phyloP scores from a whole-genome alignment of 2,329 filamentous ascomycete species.

The Sphaerulina populicola region DNA sequence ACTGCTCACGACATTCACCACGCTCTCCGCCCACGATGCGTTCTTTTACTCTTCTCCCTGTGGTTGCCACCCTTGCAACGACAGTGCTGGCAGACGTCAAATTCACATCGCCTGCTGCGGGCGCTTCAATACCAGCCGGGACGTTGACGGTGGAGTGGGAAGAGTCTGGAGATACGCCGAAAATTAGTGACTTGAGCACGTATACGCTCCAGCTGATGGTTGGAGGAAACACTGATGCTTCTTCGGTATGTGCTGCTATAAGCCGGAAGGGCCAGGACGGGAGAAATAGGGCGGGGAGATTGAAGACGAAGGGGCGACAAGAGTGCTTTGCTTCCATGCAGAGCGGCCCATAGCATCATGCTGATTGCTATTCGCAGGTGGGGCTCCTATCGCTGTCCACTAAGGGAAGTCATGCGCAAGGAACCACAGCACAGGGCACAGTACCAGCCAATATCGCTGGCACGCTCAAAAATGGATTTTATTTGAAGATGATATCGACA shows the following conservation, averaged over 20 bases:
- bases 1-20: too few species aligned
- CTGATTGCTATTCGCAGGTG: background rate
- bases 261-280: too few species aligned
- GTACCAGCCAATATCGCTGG: constrained; percentile 22
- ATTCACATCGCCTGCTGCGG: constrained; percentile 48
- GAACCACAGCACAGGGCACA: constrained; percentile 12
- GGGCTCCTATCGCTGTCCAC: constrained; percentile 2
- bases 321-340: too few species aligned
- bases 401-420: constrained; percentile 8
- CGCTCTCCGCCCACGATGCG: constrained; percentile 5
- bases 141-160: constrained; percentile 50
- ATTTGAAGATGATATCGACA: constrained; percentile 51
- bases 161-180: constrained; percentile 46
- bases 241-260: constrained; percentile 36
- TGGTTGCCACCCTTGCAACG: constrained; percentile 34
- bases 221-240: constrained; percentile 48
- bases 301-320: too few species aligned
- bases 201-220: constrained; percentile 55
- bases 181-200: constrained; percentile 43
- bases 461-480: constrained; percentile 44
- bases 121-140: constrained; percentile 44
- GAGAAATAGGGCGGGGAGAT: too few species aligned
- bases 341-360: background rate
- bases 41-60: constrained; percentile 5
- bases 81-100: constrained; percentile 45